Conservation (phyloP, 192 early-diverging fungal species). For the Backusella parvicylindrica region DNA sequence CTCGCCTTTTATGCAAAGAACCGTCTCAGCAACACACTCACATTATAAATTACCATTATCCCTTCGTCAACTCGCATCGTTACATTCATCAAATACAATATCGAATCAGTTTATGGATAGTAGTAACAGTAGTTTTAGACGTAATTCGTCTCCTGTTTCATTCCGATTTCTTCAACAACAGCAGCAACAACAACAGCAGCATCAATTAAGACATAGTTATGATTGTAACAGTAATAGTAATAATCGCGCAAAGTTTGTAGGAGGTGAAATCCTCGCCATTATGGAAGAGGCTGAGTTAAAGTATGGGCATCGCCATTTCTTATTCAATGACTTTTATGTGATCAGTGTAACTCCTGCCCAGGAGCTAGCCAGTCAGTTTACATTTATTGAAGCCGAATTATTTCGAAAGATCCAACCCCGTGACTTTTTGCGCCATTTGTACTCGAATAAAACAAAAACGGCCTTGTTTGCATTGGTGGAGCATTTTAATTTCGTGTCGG, state of each 20-base stretch:
- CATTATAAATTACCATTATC: not conserved
- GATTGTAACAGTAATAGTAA: not conserved
- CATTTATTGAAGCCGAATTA: constrained; percentile 57
- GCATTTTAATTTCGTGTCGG: constrained; percentile 72
- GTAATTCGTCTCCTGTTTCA: not conserved
- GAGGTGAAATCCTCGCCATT: not conserved
- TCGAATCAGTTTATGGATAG: not conserved
- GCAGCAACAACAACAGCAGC: not conserved
- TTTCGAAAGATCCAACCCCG: constrained; percentile 50
- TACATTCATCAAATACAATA: not conserved
- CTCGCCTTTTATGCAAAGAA: not conserved
- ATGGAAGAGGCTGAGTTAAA: constrained; percentile 5
- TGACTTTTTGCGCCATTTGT: constrained; percentile 12
- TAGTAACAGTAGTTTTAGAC: not conserved
- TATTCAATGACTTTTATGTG: not conserved
- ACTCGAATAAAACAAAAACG: constrained; percentile 12
- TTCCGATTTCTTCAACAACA: not conserved
- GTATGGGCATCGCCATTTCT: not conserved
- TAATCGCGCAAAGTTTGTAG: constrained; percentile 41
- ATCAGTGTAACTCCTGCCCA: constrained; percentile 42
- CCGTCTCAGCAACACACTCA: not conserved
- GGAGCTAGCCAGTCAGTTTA: constrained; percentile 63
- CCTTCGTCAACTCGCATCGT: not conserved
- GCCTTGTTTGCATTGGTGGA: constrained; percentile 55
- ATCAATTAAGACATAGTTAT: not conserved